phyloP scores from a whole-genome alignment of 208 protist species.

The Trypanosoma mega region DNA sequence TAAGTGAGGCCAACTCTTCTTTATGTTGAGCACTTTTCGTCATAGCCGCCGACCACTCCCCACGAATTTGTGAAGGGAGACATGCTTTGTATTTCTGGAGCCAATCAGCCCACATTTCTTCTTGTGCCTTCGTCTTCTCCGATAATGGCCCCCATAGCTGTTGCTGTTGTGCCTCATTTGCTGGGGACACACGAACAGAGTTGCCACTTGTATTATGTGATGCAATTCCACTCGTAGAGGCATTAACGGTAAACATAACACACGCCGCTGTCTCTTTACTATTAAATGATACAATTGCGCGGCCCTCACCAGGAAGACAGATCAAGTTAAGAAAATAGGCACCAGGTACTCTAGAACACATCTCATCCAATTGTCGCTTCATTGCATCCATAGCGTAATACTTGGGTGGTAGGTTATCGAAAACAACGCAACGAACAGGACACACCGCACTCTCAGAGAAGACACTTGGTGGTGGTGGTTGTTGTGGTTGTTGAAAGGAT shows the following conservation, averaged over 20 bases:
- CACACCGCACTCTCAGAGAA: constrained; percentile 19
- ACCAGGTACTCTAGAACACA: constrained; percentile 23
- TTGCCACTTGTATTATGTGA: background rate
- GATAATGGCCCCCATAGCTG: constrained; percentile 10
- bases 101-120: constrained; percentile 21
- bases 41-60: constrained; percentile 9
- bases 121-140: constrained; percentile 5
- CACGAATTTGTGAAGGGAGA: constrained; percentile 10
- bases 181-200: constrained; percentile 6
- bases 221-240: background rate
- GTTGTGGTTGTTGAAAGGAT: no score
- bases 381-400: constrained; percentile 16
- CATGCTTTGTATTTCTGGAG: constrained; percentile 4
- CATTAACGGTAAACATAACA: constrained; percentile 24
- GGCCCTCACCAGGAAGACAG: constrained; percentile 15
- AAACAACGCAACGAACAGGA: constrained; percentile 20
- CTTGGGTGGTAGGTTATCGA: constrained; percentile 11
- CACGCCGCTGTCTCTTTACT: constrained; percentile 22
- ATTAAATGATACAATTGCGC: constrained; percentile 27
- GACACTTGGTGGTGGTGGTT: constrained; percentile 22
- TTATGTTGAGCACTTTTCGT: background rate
- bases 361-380: constrained; percentile 17
- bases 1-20: constrained; percentile 7
- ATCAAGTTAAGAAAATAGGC: constrained; percentile 22
- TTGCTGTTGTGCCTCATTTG: constrained; percentile 22